Conservation (phyloP, 495 filamentous ascomycete species). For the Usnea hakonensis region DNA sequence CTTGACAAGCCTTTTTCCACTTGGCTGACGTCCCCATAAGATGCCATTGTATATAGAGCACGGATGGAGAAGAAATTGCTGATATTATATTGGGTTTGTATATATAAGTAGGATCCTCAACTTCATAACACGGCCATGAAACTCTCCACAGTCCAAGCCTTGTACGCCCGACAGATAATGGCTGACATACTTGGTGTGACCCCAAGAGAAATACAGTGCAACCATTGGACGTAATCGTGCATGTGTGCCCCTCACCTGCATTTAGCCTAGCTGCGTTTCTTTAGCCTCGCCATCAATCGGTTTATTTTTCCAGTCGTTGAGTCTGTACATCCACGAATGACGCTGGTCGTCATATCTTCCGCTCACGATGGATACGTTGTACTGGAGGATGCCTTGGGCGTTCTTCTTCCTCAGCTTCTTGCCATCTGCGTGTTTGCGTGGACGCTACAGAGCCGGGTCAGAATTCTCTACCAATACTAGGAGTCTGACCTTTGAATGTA, state of each 20-base stretch:
- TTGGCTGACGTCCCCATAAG: neutral
- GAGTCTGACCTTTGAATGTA: neutral
- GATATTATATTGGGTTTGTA: neutral
- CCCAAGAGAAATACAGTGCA: neutral
- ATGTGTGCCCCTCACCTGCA: neutral
- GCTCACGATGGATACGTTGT: slow-evolving; percentile 10
- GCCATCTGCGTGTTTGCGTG: slow-evolving; percentile 7
- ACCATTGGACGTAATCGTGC: neutral
- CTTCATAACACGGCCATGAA: neutral
- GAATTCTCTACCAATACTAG: neutral
- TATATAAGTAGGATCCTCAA: neutral
- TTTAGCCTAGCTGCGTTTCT: slow-evolving; percentile 10
- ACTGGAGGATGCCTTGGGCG: slow-evolving; percentile 1
- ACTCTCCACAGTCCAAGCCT: neutral
- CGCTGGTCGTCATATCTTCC: slow-evolving; percentile 9
- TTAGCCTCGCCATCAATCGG: neutral
- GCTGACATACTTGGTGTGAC: neutral
- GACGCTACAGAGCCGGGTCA: neutral
- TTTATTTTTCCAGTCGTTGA: slow-evolving; percentile 4
- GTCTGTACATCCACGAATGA: slow-evolving; percentile 17
- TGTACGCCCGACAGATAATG: neutral
- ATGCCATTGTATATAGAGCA: slow-evolving; percentile 3
- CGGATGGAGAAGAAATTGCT: neutral
- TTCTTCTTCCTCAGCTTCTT: slow-evolving; percentile 16
- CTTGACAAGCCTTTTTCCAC: slow-evolving; percentile 3